Conservation (phyloP, 2,329 filamentous ascomycete species). For the Microcyclospora tardicrescens region DNA sequence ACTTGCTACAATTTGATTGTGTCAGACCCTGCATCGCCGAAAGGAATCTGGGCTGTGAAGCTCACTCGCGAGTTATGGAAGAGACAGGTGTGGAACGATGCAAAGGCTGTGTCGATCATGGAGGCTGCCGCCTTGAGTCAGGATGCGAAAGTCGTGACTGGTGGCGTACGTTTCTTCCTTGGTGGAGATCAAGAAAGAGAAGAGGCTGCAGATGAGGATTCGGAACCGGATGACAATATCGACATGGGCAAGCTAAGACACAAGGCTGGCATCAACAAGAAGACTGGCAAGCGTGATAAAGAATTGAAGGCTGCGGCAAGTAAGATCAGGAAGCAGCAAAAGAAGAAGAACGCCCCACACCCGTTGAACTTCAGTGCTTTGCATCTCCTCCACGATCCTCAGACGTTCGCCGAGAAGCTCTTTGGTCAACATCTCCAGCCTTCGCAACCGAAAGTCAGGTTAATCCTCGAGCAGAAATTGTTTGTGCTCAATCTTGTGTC, state of each 20-base stretch:
- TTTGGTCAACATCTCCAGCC: slow-evolving; percentile 80
- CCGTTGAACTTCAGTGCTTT: slow-evolving; percentile 92
- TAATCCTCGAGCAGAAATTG: slow-evolving; percentile 79
- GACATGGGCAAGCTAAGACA: slow-evolving; percentile 76
- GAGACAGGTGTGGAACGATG: slow-evolving; percentile 87
- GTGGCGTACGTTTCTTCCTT: slow-evolving; percentile 85
- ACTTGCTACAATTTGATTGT: slow-evolving; percentile 85
- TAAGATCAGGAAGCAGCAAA: slow-evolving; percentile 70
- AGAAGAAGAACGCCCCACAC: slow-evolving; percentile 77
- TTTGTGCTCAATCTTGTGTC: slow-evolving; percentile 85
- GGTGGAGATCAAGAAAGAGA: slow-evolving; percentile 93
- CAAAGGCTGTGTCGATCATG: slow-evolving; percentile 95
- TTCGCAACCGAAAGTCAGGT: slow-evolving; percentile 60
- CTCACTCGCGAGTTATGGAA: slow-evolving; percentile 94
- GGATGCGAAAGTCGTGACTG: slow-evolving; percentile 82
- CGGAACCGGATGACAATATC: slow-evolving; percentile 60
- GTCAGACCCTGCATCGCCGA: slow-evolving; percentile 69
- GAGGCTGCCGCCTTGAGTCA: slow-evolving; percentile 80
- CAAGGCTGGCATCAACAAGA: slow-evolving; percentile 87
- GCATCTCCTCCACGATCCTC: slow-evolving; percentile 85
- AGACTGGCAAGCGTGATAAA: slow-evolving; percentile 75
- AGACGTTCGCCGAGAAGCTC: slow-evolving; percentile 79
- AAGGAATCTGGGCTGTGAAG: slow-evolving; percentile 91
- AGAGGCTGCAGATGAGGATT: slow-evolving; percentile 72
- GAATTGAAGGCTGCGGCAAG: slow-evolving; percentile 67